Evolutionary conservation across 2,329 filamentous ascomycete genomes (phyloP).

Genomic region (Aphanocladium album): DNA sequence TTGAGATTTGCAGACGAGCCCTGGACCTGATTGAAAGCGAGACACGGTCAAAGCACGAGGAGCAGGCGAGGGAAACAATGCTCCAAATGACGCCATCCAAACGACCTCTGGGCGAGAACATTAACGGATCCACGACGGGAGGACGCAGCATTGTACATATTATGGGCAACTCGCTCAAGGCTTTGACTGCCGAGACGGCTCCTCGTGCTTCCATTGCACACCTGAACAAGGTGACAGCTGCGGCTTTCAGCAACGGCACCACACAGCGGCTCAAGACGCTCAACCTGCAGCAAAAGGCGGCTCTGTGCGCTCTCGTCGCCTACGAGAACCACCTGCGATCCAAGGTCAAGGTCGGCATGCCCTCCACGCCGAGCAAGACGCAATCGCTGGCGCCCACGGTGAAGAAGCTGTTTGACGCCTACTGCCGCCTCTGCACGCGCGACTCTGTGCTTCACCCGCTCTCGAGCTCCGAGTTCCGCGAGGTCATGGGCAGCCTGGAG

Average conservation of each 20-base stretch:
- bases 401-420: constrained; percentile 78
- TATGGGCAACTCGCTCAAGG: constrained; percentile 50
- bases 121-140: constrained; percentile 53
- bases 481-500: constrained; percentile 85
- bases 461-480: constrained; percentile 86
- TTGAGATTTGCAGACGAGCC: constrained; percentile 85
- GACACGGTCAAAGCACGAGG: constrained; percentile 67
- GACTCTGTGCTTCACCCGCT: constrained; percentile 89
- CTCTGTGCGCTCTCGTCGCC: constrained; percentile 80
- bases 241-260: constrained; percentile 85
- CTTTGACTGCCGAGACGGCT: constrained; percentile 69
- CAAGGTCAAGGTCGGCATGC: constrained; percentile 35
- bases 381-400: constrained; percentile 67
- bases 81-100: constrained; percentile 65
- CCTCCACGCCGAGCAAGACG: constrained; percentile 56
- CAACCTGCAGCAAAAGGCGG: constrained; percentile 95
- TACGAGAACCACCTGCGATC: constrained; percentile 71
- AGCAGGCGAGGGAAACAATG: constrained; percentile 51
- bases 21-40: constrained; percentile 87
- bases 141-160: constrained; percentile 42
- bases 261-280: constrained; percentile 77
- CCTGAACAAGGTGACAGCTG: constrained; percentile 83
- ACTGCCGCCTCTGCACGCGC: constrained; percentile 73
- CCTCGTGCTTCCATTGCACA: constrained; percentile 87
- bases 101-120: constrained; percentile 73